These are phyloP conservation scores for Theobroma grandiflorum DNA, from an alignment of 441 rosid genomes.

Conservation along the genomic window DNA sequence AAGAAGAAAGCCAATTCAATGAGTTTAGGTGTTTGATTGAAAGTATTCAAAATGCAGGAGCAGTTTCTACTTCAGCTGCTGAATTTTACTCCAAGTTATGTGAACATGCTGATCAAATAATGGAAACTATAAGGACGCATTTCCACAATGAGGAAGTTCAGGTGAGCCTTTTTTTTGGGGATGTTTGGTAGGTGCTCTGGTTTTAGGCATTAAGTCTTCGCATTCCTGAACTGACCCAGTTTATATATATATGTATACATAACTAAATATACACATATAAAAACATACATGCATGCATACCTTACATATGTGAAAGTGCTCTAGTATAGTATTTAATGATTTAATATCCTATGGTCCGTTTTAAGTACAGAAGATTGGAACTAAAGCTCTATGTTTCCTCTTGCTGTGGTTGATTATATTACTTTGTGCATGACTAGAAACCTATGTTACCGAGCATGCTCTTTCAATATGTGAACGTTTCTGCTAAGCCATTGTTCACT, in stretches of 20 bases:
- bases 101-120: constrained; percentile 72
- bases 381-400: constrained; percentile 19
- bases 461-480: constrained; percentile 23
- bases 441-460: constrained; percentile 16
- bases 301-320: background rate
- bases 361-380: background rate
- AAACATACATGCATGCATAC: background rate
- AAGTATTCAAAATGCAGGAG: constrained; percentile 68
- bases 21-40: constrained; percentile 67
- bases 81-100: constrained; percentile 68
- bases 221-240: background rate
- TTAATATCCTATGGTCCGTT: background rate
- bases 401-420: constrained; percentile 3
- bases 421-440: constrained; percentile 2
- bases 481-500: constrained; percentile 41
- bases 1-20: constrained; percentile 69
- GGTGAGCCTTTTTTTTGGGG: constrained; percentile 50
- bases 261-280: background rate
- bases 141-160: constrained; percentile 69
- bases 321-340: background rate
- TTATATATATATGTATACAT: background rate
- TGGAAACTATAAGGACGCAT: constrained; percentile 68
- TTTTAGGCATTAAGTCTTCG: constrained; percentile 1
- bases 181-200: constrained; percentile 29
- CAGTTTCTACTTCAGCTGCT: constrained; percentile 57